A percentile compares a stretch with the other conserved stretches of the same genome.
These are phyloP conservation scores for Didymella segeticola DNA, from an alignment of 2,329 filamentous ascomycete genomes.

Conservation along the genomic window DNA sequence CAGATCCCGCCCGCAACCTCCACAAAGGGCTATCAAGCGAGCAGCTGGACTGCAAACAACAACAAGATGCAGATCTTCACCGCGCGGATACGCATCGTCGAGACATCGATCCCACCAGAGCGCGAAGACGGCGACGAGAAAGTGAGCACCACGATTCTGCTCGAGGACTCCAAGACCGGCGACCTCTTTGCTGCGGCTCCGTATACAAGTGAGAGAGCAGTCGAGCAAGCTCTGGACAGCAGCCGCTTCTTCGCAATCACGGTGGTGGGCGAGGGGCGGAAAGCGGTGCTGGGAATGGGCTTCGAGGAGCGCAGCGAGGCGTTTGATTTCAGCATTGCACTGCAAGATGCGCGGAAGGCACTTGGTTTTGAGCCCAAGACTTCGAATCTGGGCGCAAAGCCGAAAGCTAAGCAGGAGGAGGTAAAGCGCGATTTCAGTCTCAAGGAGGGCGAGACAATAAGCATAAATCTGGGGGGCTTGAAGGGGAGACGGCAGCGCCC, in stretches of 20 bases:
- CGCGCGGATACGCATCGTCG: constrained; percentile 77
- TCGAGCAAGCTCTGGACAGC: constrained; percentile 81
- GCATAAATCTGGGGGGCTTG: constrained; percentile 72
- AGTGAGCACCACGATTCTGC: constrained; percentile 75
- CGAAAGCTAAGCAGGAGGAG: constrained; percentile 53
- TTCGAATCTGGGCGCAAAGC: constrained; percentile 19
- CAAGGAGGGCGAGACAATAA: constrained; percentile 90
- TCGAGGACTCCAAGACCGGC: constrained; percentile 76
- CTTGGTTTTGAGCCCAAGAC: constrained; percentile 64
- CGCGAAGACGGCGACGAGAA: constrained; percentile 56
- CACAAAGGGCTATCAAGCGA: constrained; percentile 79
- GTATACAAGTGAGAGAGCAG: constrained; percentile 68
- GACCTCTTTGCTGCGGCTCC: constrained; percentile 85
- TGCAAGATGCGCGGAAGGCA: constrained; percentile 78
- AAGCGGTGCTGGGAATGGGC: constrained; percentile 81
- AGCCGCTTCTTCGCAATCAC: constrained; percentile 84
- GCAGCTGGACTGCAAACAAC: constrained; percentile 74
- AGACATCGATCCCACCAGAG: constrained; percentile 66
- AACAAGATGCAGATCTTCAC: constrained; percentile 81
- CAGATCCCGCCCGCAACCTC: constrained; percentile 80
- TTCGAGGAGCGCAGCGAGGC: constrained; percentile 87
- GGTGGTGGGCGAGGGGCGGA: constrained; percentile 77
- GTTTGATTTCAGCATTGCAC: constrained; percentile 81
- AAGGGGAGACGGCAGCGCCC: constrained; percentile 55
- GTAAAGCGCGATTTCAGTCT: constrained; percentile 78